These are phyloP conservation scores for Hypoxylon sp. DNA, from an alignment of 2,329 filamentous ascomycete genomes.

Conservation along the genomic window DNA sequence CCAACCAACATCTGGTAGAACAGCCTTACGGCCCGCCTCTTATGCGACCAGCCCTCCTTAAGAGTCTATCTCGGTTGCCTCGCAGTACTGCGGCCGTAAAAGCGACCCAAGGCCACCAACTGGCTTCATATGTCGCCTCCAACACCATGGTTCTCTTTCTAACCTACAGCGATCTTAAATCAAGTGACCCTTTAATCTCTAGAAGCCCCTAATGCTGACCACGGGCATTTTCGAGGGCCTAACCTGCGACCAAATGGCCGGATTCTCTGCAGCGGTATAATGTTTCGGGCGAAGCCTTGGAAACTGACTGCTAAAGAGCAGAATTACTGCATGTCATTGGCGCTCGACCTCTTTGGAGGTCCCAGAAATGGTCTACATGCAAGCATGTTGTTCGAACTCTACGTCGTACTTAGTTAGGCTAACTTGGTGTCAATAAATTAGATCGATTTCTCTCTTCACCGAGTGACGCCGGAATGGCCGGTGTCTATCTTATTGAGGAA, in stretches of 20 bases:
- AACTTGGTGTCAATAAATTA: constrained; percentile 3
- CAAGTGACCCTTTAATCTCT: constrained; percentile 36
- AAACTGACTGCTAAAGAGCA: neutral
- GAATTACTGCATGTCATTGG: neutral
- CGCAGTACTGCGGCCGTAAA: constrained; percentile 36
- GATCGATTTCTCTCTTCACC: constrained; percentile 11
- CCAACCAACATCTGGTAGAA: constrained; percentile 37
- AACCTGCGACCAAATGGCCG: constrained; percentile 10
- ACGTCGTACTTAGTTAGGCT: neutral
- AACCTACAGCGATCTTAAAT: constrained; percentile 29
- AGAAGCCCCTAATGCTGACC: constrained; percentile 20
- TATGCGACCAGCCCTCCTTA: constrained; percentile 36
- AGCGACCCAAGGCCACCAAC: constrained; percentile 26
- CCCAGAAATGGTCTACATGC: neutral
- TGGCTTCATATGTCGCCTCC: constrained; percentile 26
- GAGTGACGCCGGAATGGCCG: constrained; percentile 8
- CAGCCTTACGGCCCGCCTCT: constrained; percentile 41
- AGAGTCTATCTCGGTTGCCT: constrained; percentile 29
- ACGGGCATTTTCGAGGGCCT: constrained; percentile 16
- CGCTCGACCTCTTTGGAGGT: neutral
- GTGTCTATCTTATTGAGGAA: constrained; percentile 6
- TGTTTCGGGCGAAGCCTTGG: neutral
- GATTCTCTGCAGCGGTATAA: constrained; percentile 7
- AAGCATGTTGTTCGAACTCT: neutral
- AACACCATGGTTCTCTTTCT: constrained; percentile 28